Conservation (phyloP, 805 yeast genomes). For the Nakazawaea ernobii region DNA sequence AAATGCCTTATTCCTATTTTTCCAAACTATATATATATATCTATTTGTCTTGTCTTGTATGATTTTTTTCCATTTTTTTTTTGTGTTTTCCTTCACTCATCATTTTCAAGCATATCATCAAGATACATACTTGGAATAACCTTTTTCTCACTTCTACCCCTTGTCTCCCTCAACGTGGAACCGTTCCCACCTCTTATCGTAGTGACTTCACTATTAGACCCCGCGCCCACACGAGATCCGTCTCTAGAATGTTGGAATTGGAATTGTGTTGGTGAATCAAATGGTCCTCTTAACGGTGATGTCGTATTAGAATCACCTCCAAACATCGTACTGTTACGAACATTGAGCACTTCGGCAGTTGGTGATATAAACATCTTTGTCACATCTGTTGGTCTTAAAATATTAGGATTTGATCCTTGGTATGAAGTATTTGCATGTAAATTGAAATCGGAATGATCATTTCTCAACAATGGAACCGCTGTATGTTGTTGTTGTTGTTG, state of each 20-base stretch:
- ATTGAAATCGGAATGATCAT: background rate
- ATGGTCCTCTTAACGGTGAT: background rate
- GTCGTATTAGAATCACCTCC: background rate
- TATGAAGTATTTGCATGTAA: background rate
- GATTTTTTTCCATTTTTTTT: background rate
- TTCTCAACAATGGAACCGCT: background rate
- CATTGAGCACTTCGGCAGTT: constrained; percentile 58
- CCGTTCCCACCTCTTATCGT: background rate
- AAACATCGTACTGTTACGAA: background rate
- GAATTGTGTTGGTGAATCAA: background rate
- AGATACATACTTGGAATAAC: constrained; percentile 10
- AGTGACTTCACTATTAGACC: background rate
- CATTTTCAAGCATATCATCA: constrained; percentile 7
- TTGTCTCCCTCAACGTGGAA: background rate
- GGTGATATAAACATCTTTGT: constrained; percentile 69
- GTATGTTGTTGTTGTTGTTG: background rate
- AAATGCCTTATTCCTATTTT: background rate
- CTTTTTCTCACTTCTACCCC: constrained; percentile 5
- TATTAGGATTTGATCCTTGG: constrained; percentile 20
- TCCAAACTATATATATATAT: too few species aligned
- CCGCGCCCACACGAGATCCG: background rate
- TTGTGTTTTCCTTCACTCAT: background rate
- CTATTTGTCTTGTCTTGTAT: background rate
- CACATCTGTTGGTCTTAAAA: constrained; percentile 22
- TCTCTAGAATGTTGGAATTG: background rate